phyloP scores from a whole-genome alignment of 2,329 filamentous ascomycete genomes.

The Teratosphaeria zuluensis region DNA sequence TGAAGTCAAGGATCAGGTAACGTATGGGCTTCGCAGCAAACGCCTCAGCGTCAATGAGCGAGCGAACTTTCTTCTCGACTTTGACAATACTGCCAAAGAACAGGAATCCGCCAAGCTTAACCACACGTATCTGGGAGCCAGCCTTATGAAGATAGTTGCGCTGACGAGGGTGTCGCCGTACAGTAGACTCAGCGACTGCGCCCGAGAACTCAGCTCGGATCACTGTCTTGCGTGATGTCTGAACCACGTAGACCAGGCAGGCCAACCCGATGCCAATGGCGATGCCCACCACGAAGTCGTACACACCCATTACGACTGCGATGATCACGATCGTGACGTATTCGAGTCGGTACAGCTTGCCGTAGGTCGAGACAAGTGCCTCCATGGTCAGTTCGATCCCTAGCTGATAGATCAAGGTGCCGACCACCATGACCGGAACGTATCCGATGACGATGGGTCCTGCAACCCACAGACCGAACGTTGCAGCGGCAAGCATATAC shows the following conservation, averaged over 20 bases:
- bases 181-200: constrained; percentile 80
- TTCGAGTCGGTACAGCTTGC: constrained; percentile 76
- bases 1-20: constrained; percentile 81
- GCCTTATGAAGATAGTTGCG: constrained; percentile 77
- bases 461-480: constrained; percentile 70
- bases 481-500: constrained; percentile 70
- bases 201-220: constrained; percentile 87
- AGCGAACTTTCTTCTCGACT: constrained; percentile 80
- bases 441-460: constrained; percentile 84
- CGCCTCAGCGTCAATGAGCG: constrained; percentile 69
- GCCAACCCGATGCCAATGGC: constrained; percentile 84
- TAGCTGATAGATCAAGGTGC: constrained; percentile 85
- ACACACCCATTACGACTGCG: constrained; percentile 88
- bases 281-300: constrained; percentile 94
- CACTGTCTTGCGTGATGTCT: constrained; percentile 81
- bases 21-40: constrained; percentile 73
- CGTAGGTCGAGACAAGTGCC: constrained; percentile 78
- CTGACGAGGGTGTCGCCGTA: constrained; percentile 81
- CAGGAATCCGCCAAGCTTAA: constrained; percentile 66
- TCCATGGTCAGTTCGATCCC: constrained; percentile 87
- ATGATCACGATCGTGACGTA: constrained; percentile 84
- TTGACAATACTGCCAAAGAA: constrained; percentile 69
- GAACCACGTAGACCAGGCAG: constrained; percentile 81
- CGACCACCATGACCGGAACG: constrained; percentile 95
- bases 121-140: constrained; percentile 77